Conservation (phyloP, 495 filamentous ascomycete species). For the Pseudoneurospora amorphoporcata region DNA sequence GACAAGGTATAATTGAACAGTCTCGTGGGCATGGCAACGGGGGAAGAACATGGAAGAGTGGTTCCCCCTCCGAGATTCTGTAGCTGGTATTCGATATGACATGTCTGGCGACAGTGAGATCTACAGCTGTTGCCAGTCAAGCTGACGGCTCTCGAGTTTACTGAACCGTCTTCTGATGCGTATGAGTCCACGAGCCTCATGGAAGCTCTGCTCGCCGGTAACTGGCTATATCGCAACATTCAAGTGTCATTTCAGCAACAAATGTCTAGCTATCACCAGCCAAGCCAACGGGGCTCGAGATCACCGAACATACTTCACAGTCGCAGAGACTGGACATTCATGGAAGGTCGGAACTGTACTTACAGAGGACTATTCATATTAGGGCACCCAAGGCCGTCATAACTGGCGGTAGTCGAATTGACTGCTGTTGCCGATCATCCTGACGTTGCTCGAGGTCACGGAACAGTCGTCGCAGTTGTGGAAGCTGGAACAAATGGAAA, state of each 20-base stretch:
- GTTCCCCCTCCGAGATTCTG: background rate
- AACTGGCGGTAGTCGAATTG: background rate
- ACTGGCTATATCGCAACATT: background rate
- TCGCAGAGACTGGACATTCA: background rate
- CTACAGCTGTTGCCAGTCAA: background rate
- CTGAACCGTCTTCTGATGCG: background rate
- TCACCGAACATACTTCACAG: background rate
- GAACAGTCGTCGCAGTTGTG: background rate
- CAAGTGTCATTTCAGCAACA: background rate
- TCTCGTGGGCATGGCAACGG: background rate
- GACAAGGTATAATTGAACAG: background rate
- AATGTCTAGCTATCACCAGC: background rate
- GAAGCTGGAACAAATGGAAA: background rate
- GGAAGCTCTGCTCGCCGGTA: background rate
- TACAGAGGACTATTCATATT: background rate
- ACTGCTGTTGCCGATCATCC: background rate
- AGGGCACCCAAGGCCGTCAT: background rate
- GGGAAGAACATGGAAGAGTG: background rate
- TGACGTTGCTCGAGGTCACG: background rate
- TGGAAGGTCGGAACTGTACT: background rate
- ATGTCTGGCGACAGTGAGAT: background rate
- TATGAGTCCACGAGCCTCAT: background rate
- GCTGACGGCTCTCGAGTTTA: background rate
- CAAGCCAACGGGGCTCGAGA: background rate
- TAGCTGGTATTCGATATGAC: background rate